Percentiles rank a stretch among this genome's conserved stretches.
These are phyloP conservation scores for Sedum album DNA, from an alignment of 164 flowering plant species.

Conservation along the genomic window DNA sequence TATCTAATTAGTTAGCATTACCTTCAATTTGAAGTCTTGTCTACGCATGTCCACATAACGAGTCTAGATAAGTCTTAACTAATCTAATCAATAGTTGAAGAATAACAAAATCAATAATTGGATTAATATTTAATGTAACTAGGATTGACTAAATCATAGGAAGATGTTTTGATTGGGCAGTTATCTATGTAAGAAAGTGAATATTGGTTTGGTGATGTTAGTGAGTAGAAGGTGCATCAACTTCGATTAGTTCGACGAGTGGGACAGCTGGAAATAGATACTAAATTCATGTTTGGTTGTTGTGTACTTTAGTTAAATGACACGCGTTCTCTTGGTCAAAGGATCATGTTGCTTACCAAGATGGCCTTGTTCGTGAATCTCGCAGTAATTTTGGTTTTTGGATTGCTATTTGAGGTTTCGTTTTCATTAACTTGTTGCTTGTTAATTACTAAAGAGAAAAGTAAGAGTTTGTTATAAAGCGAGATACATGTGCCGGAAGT, in stretches of 20 bases:
- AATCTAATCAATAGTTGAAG: neutral
- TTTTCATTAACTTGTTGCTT: too few relatives aligned
- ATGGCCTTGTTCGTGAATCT: neutral
- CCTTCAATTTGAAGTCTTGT: neutral
- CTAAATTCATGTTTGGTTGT: neutral
- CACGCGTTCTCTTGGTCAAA: neutral
- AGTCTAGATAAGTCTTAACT: neutral
- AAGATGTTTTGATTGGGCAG: neutral
- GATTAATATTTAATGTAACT: too few relatives aligned
- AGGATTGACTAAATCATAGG: too few relatives aligned
- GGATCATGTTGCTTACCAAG: neutral
- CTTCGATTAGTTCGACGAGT: neutral
- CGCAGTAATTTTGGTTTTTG: neutral
- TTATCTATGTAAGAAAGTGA: neutral
- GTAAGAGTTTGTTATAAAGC: too few relatives aligned
- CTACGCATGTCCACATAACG: neutral
- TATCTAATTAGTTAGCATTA: neutral
- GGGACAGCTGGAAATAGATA: neutral
- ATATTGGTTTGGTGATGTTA: too few relatives aligned
- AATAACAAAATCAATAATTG: too few relatives aligned
- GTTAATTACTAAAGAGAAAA: too few relatives aligned
- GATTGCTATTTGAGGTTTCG: too few relatives aligned
- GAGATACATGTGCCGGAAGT: too few relatives aligned
- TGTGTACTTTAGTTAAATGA: neutral
- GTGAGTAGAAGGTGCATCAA: neutral